A percentile compares a stretch with the other conserved stretches of the same genome.
These are phyloP conservation scores for Nakazawaea siamensis DNA, from an alignment of 805 yeast genomes.

Conservation along the genomic window DNA sequence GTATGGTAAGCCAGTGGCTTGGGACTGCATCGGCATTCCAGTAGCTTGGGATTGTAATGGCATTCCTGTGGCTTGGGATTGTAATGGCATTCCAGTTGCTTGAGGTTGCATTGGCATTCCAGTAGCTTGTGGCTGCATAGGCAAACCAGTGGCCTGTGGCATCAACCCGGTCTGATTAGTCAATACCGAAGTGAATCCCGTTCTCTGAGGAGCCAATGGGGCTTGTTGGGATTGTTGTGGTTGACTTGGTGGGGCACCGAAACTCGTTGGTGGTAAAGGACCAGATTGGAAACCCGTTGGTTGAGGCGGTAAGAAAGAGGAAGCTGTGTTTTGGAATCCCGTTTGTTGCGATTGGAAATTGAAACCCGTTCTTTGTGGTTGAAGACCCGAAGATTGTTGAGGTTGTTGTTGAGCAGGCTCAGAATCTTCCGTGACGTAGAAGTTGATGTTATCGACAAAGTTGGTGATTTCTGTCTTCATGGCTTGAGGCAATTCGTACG, in stretches of 20 bases:
- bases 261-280: background rate
- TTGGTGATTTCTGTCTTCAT: conserved; percentile 80
- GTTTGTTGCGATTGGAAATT: conserved; percentile 15
- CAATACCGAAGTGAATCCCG: conserved; percentile 17
- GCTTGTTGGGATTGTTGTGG: conserved; percentile 11
- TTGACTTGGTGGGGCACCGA: background rate
- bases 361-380: conserved; percentile 66
- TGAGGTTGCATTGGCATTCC: conserved; percentile 17
- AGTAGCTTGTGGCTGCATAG: conserved; percentile 28
- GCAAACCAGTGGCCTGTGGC: conserved; percentile 17
- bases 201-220: conserved; percentile 26
- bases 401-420: conserved; percentile 3
- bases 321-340: conserved; percentile 21
- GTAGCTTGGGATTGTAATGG: conserved; percentile 29
- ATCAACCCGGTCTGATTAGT: conserved; percentile 9
- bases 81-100: conserved; percentile 23
- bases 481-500: conserved; percentile 60
- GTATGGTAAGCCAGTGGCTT: conserved; percentile 46
- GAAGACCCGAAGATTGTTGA: conserved; percentile 16
- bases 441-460: conserved; percentile 82
- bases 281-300: conserved; percentile 17
- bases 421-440: conserved; percentile 58
- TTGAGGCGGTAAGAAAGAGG: conserved; percentile 21
- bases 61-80: conserved; percentile 42
- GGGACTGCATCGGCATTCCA: conserved; percentile 40